Evolutionary conservation across 441 rosid genomes (phyloP).

Genomic region (Erodium chrysanthum): DNA sequence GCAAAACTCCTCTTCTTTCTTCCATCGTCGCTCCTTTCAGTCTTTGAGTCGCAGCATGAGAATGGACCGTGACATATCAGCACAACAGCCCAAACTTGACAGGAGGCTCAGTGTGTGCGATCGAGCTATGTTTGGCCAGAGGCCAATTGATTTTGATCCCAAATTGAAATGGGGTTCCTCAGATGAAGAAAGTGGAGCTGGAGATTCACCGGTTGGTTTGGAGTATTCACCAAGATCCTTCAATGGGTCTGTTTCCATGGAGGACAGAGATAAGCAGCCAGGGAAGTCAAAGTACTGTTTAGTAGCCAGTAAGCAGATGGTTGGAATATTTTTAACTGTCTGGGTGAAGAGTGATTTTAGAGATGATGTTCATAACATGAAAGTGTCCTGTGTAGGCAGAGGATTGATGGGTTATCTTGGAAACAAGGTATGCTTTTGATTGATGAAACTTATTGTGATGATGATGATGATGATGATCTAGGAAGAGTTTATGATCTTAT

Average conservation of each 20-base stretch:
- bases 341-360: constrained; percentile 86
- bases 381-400: constrained; percentile 93
- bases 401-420: constrained; percentile 97
- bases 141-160: constrained; percentile 70
- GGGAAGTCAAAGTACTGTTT: constrained; percentile 73
- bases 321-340: constrained; percentile 81
- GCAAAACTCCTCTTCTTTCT: constrained; percentile 70
- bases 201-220: constrained; percentile 76
- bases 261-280: constrained; percentile 53
- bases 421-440: constrained; percentile 56
- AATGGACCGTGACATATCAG: constrained; percentile 58
- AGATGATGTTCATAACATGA: constrained; percentile 73
- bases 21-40: constrained; percentile 83
- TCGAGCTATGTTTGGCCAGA: constrained; percentile 54
- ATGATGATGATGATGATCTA: constrained; percentile 6
- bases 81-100: constrained; percentile 65
- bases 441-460: constrained; percentile 10
- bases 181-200: constrained; percentile 77
- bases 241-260: constrained; percentile 44
- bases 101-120: constrained; percentile 86
- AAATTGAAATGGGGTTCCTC: constrained; percentile 79
- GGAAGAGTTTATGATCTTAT: constrained; percentile 13
- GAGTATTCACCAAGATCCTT: constrained; percentile 59
- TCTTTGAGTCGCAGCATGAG: constrained; percentile 65
- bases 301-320: constrained; percentile 95